These are phyloP conservation scores for Plenodomus tracheiphilus DNA, from an alignment of 2,329 filamentous ascomycete genomes.

Conservation along the genomic window DNA sequence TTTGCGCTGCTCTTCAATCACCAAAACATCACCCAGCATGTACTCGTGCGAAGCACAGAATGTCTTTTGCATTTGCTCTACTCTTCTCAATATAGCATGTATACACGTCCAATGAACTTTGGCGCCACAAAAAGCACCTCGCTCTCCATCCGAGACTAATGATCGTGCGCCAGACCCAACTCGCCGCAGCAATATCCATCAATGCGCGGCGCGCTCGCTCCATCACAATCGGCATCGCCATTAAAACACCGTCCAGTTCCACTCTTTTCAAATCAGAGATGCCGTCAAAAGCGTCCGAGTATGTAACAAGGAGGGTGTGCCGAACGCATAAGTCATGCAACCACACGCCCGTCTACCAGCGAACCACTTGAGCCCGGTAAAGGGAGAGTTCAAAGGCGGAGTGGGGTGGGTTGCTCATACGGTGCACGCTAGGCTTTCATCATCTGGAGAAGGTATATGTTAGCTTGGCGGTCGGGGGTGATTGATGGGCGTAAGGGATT, in stretches of 20 bases:
- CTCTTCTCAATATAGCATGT: no score
- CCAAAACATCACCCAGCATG: background rate
- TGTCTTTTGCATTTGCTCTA: no score
- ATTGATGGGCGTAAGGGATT: slow-evolving; percentile 1
- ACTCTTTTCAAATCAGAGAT: slow-evolving; percentile 76
- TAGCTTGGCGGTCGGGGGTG: slow-evolving; percentile 24
- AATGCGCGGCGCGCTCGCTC: background rate
- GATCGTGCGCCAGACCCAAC: no score
- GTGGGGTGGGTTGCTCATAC: slow-evolving; percentile 78
- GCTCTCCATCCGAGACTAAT: no score
- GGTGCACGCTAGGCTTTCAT: slow-evolving; percentile 99
- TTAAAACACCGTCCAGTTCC: slow-evolving; percentile 59
- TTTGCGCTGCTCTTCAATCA: background rate
- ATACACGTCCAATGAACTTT: no score
- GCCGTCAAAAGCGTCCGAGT: slow-evolving; percentile 91
- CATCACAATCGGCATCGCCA: background rate
- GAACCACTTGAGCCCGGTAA: slow-evolving; percentile 87
- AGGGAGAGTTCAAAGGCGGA: slow-evolving; percentile 79
- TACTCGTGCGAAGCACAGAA: no score
- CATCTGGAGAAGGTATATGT: slow-evolving; percentile 64
- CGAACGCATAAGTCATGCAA: slow-evolving; percentile 98
- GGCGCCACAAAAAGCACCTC: no score
- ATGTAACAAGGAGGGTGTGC: slow-evolving; percentile 98
- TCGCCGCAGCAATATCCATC: background rate
- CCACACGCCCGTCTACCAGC: slow-evolving; percentile 63